Conservation (phyloP, 108 stramenopile species). For the Epithemia pelagica region DNA sequence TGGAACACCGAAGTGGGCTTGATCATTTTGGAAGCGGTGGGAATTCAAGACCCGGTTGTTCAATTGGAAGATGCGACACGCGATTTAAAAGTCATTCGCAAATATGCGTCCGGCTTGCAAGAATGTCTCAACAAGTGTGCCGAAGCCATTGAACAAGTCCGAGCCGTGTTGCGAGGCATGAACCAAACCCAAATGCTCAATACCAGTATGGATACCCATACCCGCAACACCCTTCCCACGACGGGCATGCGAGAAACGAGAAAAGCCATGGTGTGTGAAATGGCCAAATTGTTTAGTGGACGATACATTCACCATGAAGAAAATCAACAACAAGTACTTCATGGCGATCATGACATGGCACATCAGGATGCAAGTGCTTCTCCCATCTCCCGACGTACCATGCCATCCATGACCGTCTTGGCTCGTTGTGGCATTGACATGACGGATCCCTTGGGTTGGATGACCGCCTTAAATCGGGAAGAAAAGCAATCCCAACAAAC, state of each 20-base stretch:
- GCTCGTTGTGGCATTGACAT: constrained; percentile 34
- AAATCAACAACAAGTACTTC: background rate
- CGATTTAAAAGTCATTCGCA: constrained; percentile 62
- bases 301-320: background rate
- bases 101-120: constrained; percentile 63
- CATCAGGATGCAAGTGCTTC: background rate
- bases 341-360: background rate
- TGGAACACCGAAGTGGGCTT: constrained; percentile 65
- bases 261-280: constrained; percentile 39
- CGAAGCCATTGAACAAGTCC: constrained; percentile 50
- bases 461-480: background rate
- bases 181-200: constrained; percentile 4
- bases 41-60: constrained; percentile 66
- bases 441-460: constrained; percentile 46
- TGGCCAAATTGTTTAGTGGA: constrained; percentile 41
- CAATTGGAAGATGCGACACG: constrained; percentile 73
- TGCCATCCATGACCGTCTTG: constrained; percentile 30
- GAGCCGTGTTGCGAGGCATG: constrained; percentile 9
- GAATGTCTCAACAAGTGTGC: constrained; percentile 57
- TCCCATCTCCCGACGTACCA: constrained; percentile 2
- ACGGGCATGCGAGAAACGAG: constrained; percentile 3
- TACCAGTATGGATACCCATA: background rate
- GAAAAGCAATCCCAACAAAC: background rate
- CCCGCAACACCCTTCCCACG: background rate
- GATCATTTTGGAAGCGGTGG: constrained; percentile 70